Evolutionary conservation across 805 yeast genomes (phyloP), one percentile per base, ranked within the genome.

Genomic region (Yarrowia yakushimensis): DNA sequence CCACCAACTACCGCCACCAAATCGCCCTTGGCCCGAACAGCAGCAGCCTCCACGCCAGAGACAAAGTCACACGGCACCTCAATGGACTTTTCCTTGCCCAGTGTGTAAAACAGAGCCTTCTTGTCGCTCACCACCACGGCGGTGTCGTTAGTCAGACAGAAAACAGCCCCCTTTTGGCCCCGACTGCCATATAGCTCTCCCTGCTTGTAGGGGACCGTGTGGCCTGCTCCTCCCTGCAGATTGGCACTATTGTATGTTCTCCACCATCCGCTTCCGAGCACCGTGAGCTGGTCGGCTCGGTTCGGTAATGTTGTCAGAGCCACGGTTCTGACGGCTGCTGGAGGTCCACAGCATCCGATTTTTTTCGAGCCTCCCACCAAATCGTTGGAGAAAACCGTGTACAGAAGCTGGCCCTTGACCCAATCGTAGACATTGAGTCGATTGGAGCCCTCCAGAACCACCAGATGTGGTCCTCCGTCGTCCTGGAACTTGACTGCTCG

Each of bases 231-330:
- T 20, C 76, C 76, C 22, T 55, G 50, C 3, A 75, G 63, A 0
- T 65, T 37, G 1, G 65, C 65, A 5, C 69, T 63, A 20, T 68
- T 65, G 63, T 72, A 75, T 20, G 67, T 64, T 59, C 74, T 73
- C 70, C 72, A 69, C 75, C 76, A 72, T 4, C 77, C 77, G 18
- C 69, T 66, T 9, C 77, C 77, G 18, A 73, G 62, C 9, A 73
- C 75, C 1, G 71, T 60, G 0, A 75, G 28, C 37, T 68, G 67
- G 1, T 68, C 72, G 22, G 71, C 66, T 25, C 63, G 41, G 4
- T 70, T 36, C 2, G 69, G 54, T 0, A 73, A 68, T 50, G 70
- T 73, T 6, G 52, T 54, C 9, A 69, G 68, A 42, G 43, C 63
- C 28, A 37, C 60, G 12, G 31, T 52, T 34, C 18, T 27, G 42